Conservation (phyloP, 2,329 filamentous ascomycete species). For the Diaporthe longicolla region DNA sequence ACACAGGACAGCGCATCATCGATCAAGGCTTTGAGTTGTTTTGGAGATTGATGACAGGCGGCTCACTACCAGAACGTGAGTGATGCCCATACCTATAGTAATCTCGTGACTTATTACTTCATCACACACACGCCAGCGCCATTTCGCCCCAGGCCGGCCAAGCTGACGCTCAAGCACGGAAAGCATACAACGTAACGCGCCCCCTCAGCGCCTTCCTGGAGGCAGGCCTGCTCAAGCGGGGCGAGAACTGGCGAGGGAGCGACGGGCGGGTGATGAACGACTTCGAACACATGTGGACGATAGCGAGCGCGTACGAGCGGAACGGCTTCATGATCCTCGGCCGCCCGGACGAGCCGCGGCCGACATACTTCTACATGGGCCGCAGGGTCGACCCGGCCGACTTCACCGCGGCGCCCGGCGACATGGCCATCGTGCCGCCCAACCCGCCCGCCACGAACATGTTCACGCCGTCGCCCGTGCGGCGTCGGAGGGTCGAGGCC, state of each 20-base stretch:
- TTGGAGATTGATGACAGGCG: neutral
- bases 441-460: neutral
- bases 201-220: neutral
- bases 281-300: rapidly evolving
- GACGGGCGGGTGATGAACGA: neutral
- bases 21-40: constrained; percentile 9
- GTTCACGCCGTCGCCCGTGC: neutral
- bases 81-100: neutral
- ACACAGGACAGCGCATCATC: neutral
- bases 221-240: neutral
- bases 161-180: too few species aligned
- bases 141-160: neutral
- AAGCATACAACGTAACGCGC: constrained; percentile 6
- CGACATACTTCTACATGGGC: neutral
- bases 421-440: neutral
- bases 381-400: constrained; percentile 5
- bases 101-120: too few species aligned
- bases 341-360: rapidly evolving
- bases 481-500: neutral
- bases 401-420: neutral
- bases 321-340: neutral
- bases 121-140: too few species aligned
- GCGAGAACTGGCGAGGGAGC: neutral
- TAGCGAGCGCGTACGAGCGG: neutral
- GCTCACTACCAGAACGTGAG: neutral